Evolutionary conservation across 1,139 yeast species (phyloP).

Genomic region (Yamadazyma taylorii): DNA sequence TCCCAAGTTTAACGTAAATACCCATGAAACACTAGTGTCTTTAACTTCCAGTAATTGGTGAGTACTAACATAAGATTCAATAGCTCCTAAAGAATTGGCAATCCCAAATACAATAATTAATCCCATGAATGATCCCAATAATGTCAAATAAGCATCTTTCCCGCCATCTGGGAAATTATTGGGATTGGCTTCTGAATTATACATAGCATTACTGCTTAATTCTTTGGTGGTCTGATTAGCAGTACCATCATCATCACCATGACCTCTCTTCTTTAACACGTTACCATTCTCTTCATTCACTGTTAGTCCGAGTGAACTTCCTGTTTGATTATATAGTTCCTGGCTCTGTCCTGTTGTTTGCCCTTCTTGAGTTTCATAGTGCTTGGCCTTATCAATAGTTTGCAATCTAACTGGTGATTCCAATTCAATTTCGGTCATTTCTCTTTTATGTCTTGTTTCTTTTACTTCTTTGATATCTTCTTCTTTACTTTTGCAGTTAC

Average conservation of each 20-base stretch:
- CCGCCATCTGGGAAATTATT: slow-evolving; percentile 65
- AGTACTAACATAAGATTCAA: slow-evolving; percentile 55
- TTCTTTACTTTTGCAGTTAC: too few relatives aligned
- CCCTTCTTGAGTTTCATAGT: too few relatives aligned
- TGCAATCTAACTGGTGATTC: slow-evolving; percentile 1
- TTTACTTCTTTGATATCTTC: too few relatives aligned
- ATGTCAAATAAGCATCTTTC: slow-evolving; percentile 52
- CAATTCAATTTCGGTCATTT: background rate
- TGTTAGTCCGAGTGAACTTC: background rate
- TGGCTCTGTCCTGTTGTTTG: too few relatives aligned
- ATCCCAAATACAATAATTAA: slow-evolving; percentile 63
- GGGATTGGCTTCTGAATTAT: slow-evolving; percentile 23
- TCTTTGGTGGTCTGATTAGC: slow-evolving; percentile 6
- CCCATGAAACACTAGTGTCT: slow-evolving; percentile 58
- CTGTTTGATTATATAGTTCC: too few relatives aligned
- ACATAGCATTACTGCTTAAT: slow-evolving; percentile 17
- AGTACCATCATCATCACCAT: background rate
- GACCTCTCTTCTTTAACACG: slow-evolving; percentile 3
- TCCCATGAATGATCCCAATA: slow-evolving; percentile 62
- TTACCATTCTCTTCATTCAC: background rate
- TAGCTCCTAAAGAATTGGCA: slow-evolving; percentile 57
- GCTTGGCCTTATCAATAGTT: background rate
- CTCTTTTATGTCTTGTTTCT: too few relatives aligned
- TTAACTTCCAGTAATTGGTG: slow-evolving; percentile 47
- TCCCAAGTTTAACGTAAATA: slow-evolving; percentile 57